Conservation (phyloP, 495 filamentous ascomycete species). For the Halenospora varia region DNA sequence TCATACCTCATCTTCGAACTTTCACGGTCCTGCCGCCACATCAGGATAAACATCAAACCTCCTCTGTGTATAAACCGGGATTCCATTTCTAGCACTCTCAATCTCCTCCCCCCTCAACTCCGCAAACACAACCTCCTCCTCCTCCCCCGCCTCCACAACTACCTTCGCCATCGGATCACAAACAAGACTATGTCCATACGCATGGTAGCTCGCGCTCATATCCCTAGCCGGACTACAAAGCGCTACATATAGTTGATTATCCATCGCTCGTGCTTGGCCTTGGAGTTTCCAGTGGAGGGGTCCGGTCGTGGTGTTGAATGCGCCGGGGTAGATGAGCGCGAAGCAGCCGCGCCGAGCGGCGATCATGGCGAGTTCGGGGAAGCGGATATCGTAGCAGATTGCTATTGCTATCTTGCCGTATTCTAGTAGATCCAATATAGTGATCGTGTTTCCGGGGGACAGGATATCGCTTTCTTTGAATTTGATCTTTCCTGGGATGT, state of each 20-base stretch:
- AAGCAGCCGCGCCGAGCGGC: conserved; percentile 82
- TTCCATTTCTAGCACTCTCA: conserved; percentile 71
- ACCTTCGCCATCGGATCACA: conserved; percentile 87
- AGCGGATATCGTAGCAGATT: conserved; percentile 97
- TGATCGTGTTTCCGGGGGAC: conserved; percentile 73
- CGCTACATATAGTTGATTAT: conserved; percentile 94
- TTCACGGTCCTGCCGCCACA: conserved; percentile 53
- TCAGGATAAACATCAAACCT: conserved; percentile 96
- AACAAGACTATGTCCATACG: conserved; percentile 87
- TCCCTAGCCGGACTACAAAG: conserved; percentile 90
- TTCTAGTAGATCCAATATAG: conserved; percentile 76
- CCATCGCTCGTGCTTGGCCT: conserved; percentile 79
- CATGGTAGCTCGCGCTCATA: conserved; percentile 71
- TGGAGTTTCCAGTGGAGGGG: conserved; percentile 85
- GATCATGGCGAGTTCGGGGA: conserved; percentile 90
- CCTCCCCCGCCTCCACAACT: conserved; percentile 66
- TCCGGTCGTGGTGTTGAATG: conserved; percentile 93
- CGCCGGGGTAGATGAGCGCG: conserved; percentile 84
- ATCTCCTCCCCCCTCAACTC: conserved; percentile 70
- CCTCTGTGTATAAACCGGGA: conserved; percentile 81
- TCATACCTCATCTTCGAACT: conserved; percentile 22
- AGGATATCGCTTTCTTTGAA: conserved; percentile 91
- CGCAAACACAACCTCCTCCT: conserved; percentile 71
- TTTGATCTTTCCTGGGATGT: conserved; percentile 89
- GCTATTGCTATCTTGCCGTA: conserved; percentile 82